A percentile compares a stretch with the other conserved stretches of the same genome.
phyloP scores from a whole-genome alignment of 345 rosid genomes.

The Citrus reticulata region DNA sequence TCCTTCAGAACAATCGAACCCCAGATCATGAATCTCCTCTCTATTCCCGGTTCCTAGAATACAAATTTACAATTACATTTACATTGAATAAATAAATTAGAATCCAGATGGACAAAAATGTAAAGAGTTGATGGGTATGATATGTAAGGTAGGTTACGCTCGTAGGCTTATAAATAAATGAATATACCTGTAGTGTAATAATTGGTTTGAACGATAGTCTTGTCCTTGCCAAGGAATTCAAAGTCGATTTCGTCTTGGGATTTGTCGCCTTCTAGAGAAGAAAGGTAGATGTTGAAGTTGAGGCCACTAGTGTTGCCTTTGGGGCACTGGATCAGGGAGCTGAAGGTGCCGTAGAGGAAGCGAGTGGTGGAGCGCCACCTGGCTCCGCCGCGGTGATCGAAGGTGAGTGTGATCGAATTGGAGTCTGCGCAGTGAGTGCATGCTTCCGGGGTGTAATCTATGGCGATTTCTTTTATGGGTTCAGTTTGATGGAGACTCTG shows the following conservation, averaged over 20 bases:
- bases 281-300: slow-evolving; percentile 60
- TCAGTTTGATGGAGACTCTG: slow-evolving; percentile 27
- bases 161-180: no score
- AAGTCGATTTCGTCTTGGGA: slow-evolving; percentile 70
- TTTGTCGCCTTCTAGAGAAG: slow-evolving; percentile 62
- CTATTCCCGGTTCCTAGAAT: slow-evolving; percentile 45
- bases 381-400: slow-evolving; percentile 57
- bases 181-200: slow-evolving; percentile 41
- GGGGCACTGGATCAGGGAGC: slow-evolving; percentile 48
- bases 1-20: slow-evolving; percentile 48
- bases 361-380: slow-evolving; percentile 63
- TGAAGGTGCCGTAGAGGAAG: slow-evolving; percentile 57
- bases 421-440: slow-evolving; percentile 45
- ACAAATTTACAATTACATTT: not conserved
- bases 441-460: slow-evolving; percentile 62
- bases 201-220: slow-evolving; percentile 46
- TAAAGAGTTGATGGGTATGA: no score
- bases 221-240: slow-evolving; percentile 63
- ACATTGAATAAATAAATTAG: no score
- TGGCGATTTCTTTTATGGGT: slow-evolving; percentile 48
- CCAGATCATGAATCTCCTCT: slow-evolving; percentile 51
- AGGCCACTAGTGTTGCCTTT: slow-evolving; percentile 62
- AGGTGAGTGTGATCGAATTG: slow-evolving; percentile 49
- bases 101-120: no score
- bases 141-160: no score